Base-by-base conservation (phyloP, 768 basidiomycete species). In the Collybiopsis confluens region DNA sequence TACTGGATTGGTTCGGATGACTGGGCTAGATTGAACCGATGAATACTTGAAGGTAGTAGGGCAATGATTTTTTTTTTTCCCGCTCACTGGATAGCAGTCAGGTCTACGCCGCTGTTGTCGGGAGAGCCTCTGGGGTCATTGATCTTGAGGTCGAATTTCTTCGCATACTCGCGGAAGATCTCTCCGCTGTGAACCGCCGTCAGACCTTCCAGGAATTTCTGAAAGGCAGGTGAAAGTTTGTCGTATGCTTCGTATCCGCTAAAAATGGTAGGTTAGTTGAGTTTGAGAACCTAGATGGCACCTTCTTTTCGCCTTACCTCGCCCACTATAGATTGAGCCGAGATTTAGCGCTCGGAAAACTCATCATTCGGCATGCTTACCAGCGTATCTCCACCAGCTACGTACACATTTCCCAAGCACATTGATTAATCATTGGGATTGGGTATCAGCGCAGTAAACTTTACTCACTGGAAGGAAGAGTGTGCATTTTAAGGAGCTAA, bases 191-290 rank as follows among this genome's bases (percentile, higher is more conserved):
- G 83, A 1, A 76, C 63, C 0, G 84, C 84, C 1, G 78, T 81
- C 13, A 86, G 66, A 7, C 79, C 78, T 61, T 84, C 81, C 40
- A 86, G 68, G 64, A 83, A 83, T 33, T 68, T 71, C 45, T 73
- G 68, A 55, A 74, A 74, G 3, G 76, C 70, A 8, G 81, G 80
- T 1, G 82, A 83, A 21, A 87, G 75, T 15, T 79, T 70, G 64
- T 83, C 81, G 65, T 85, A 87, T 8, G 81, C 83, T 61, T 83
- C 82, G 58, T 84, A 86, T 2, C 72, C 79, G 54, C 76, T 75
- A 21, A 0, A 37, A 21, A 24, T 27, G 16, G n/a, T 10, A 45
- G 37, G n/a, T n/a, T n/a, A n/a, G n/a, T n/a, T n/a, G n/a, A n/a
- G n/a, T n/a, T n/a, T n/a, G n/a, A n/a, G n/a, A n/a, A n/a, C n/a